Evolutionary conservation across 2,329 filamentous ascomycete species (phyloP), one percentile per base, ranked within the genome.

Genomic region (Dactylonectria macrodidyma): DNA sequence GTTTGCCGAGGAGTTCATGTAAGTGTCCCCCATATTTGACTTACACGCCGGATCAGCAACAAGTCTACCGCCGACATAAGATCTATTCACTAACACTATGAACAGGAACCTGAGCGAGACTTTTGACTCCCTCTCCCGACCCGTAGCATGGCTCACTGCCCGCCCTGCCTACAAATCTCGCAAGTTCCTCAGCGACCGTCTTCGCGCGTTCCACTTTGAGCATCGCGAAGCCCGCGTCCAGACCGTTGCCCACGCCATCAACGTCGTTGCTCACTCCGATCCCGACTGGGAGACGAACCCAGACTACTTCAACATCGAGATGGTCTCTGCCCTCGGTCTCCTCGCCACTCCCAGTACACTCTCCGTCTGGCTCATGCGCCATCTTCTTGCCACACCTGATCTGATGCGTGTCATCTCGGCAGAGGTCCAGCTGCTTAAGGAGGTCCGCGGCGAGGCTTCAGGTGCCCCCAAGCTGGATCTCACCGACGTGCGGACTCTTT

Each of bases 251-350:
- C 78, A 79, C 26, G 71, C 69, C 16, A 78, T 79, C 71, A 79
- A 79, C 14, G 73, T 78, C 26, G 69, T 79, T 4, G 76, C 75
- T 33, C 71, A 78, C 38, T 73, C 70, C 2, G 77, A 79, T 41
- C 67, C 71, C 1, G 16, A 76, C 55, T 79, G 78, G 78, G 76
- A 79, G 36, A 73, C 59, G 11, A 79, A 79, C 65, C 66, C 67
- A 4, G 78, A 79, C 63, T 79, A 79, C 59, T 79, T 76, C 62
- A 73, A 76, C 9, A 76, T 78, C 22, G 78, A 79, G 59, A 77
- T 79, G 69, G 76, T 79, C 41, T 75, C 77, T 38, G 77, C 77
- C 3, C 71, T 79, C 14, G 78, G 78, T 10, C 73, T 79, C 1
- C 68, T 79, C 2, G 75, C 75, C 9, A 79, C 78, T 0, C 76